These are phyloP conservation scores for Blastomyces parvus DNA, from an alignment of 2,329 filamentous ascomycete species.

Conservation along the genomic window DNA sequence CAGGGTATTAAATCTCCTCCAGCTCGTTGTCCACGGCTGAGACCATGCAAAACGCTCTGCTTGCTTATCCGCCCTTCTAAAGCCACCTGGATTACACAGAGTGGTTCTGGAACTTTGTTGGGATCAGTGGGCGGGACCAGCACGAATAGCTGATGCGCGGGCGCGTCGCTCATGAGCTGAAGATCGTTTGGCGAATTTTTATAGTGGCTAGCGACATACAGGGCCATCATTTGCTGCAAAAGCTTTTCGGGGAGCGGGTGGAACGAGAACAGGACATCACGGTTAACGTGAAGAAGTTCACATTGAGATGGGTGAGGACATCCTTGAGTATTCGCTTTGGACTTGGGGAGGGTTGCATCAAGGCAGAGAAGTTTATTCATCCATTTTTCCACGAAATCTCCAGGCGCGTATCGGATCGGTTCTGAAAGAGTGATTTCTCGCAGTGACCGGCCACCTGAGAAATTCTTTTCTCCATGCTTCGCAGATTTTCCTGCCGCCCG, in stretches of 20 bases:
- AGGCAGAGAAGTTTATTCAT: conserved; percentile 88
- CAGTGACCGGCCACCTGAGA: conserved; percentile 63
- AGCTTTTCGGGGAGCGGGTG: conserved; percentile 96
- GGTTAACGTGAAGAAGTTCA: conserved; percentile 86
- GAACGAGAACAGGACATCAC: conserved; percentile 95
- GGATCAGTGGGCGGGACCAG: conserved; percentile 75
- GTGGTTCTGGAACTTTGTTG: conserved; percentile 75
- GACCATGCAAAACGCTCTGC: conserved; percentile 79
- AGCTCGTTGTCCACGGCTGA: conserved; percentile 80
- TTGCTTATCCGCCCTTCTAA: conserved; percentile 91
- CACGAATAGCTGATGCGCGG: conserved; percentile 91
- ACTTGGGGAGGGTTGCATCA: conserved; percentile 77
- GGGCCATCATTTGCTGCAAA: conserved; percentile 92
- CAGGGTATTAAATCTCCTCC: conserved; percentile 93
- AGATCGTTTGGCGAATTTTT: conserved; percentile 97
- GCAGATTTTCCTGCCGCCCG: conserved; percentile 64
- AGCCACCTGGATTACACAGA: conserved; percentile 89
- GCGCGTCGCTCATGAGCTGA: conserved; percentile 97
- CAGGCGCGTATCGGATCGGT: conserved; percentile 86
- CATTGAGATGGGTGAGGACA: conserved; percentile 87
- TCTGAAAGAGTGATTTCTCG: conserved; percentile 88
- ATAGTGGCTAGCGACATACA: conserved; percentile 96
- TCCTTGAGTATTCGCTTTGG: conserved; percentile 61
- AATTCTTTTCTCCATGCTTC: conserved; percentile 52
- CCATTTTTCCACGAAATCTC: conserved; percentile 91